A percentile compares a stretch with the other conserved stretches of the same genome.
Conservation (phyloP, 768 basidiomycete genomes). For the Boletus rubescentipes region DNA sequence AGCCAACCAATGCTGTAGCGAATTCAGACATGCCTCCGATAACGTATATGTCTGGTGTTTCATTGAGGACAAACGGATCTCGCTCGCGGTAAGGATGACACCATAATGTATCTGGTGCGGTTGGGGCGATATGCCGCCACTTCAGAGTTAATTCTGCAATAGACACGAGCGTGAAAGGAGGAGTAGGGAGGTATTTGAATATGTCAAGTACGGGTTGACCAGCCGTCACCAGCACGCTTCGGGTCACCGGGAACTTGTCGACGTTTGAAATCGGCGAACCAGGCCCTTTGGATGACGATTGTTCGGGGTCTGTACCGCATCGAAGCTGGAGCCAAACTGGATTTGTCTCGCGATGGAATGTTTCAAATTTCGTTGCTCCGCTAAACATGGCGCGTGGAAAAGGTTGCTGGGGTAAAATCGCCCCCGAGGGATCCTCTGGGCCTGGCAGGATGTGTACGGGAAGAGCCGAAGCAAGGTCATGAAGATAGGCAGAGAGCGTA, state of each 20-base stretch:
- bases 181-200: slow-evolving; percentile 84
- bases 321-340: slow-evolving; percentile 79
- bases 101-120: slow-evolving; percentile 98
- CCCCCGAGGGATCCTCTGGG: slow-evolving; percentile 81
- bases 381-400: slow-evolving; percentile 93
- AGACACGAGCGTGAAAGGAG: slow-evolving; percentile 67
- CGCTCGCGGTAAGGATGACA: slow-evolving; percentile 88
- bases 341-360: slow-evolving; percentile 83
- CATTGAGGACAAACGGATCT: slow-evolving; percentile 88
- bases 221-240: slow-evolving; percentile 77
- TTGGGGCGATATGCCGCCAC: slow-evolving; percentile 98
- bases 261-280: slow-evolving; percentile 1
- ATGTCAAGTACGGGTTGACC: slow-evolving; percentile 96
- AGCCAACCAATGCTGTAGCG: slow-evolving; percentile 63
- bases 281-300: slow-evolving; percentile 3
- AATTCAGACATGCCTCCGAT: slow-evolving; percentile 91
- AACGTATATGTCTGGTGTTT: slow-evolving; percentile 88
- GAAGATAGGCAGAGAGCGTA: slow-evolving; percentile 64
- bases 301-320: slow-evolving; percentile 39
- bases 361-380: slow-evolving; percentile 49
- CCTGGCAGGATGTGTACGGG: slow-evolving; percentile 91
- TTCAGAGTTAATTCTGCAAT: slow-evolving; percentile 77
- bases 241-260: slow-evolving; percentile 30
- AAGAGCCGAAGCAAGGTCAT: slow-evolving; percentile 73
- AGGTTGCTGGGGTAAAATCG: slow-evolving; percentile 90